Conservation (phyloP, 164 flowering plant genomes). For the Sedum album region DNA sequence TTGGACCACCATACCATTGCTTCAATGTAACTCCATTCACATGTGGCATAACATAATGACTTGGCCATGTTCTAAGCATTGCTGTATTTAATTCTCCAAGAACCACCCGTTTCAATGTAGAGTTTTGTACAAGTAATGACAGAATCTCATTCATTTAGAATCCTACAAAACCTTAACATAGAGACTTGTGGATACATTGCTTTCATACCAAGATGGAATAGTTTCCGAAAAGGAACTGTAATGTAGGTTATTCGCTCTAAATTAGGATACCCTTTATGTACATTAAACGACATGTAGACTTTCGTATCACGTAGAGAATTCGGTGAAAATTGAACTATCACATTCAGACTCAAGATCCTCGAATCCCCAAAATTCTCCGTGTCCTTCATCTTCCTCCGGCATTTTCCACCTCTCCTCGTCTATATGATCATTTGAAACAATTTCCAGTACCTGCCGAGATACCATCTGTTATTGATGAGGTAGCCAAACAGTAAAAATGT, state of each 20-base stretch:
- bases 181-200: not conserved
- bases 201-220: not conserved
- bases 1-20: not conserved
- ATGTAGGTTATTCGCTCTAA: not conserved
- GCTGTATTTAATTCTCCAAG: not conserved
- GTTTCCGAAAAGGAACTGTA: too few relatives aligned
- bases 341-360: too few relatives aligned
- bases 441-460: too few relatives aligned
- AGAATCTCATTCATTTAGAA: not conserved
- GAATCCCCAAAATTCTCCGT: too few relatives aligned
- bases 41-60: not conserved
- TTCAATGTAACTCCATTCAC: not conserved
- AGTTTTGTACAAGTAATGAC: not conserved
- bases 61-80: too few relatives aligned
- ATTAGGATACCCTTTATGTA: not conserved
- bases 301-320: too few relatives aligned
- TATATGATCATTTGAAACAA: too few relatives aligned
- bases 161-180: too few relatives aligned
- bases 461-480: not conserved
- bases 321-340: too few relatives aligned
- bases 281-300: slow-evolving; percentile 30
- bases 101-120: not conserved
- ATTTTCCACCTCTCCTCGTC: too few relatives aligned
- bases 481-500: not conserved
- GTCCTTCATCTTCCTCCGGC: too few relatives aligned